Percentiles rank a stretch among this genome's conserved stretches.
Evolutionary conservation across 2,329 filamentous ascomycete species (phyloP).

Genomic region (Phialophora expanda): DNA sequence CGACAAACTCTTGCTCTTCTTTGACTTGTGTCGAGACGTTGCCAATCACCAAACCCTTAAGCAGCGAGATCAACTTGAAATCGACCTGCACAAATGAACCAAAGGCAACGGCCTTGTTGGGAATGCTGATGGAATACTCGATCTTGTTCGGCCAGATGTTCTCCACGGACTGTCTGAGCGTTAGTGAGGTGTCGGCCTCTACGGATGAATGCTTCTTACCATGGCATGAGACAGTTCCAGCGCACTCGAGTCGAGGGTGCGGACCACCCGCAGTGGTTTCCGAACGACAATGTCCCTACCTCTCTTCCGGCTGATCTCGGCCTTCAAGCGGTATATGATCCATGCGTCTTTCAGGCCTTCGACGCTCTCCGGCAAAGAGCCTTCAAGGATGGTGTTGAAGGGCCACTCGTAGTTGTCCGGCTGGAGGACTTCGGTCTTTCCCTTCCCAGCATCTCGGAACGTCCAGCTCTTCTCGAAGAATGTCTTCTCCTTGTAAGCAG

Average conservation of each 20-base stretch:
- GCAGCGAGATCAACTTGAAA: conserved; percentile 82
- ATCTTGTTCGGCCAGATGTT: conserved; percentile 98
- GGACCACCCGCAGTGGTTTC: conserved; percentile 77
- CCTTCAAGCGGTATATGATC: conserved; percentile 89
- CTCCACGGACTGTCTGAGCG: conserved; percentile 68
- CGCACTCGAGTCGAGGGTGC: conserved; percentile 75
- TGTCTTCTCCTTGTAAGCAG: conserved; percentile 46
- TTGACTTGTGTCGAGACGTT: conserved; percentile 79
- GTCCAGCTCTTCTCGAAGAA: conserved; percentile 75
- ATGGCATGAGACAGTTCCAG: conserved; percentile 84
- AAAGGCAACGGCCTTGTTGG: conserved; percentile 92
- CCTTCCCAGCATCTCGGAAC: conserved; percentile 62
- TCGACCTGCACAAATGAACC: conserved; percentile 84
- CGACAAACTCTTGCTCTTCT: conserved; percentile 73
- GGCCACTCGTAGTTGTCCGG: conserved; percentile 85
- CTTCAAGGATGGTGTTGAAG: conserved; percentile 75
- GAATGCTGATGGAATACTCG: conserved; percentile 91
- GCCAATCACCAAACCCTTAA: conserved; percentile 88
- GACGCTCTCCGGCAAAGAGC: conserved; percentile 77
- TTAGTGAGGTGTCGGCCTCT: conserved; percentile 6
- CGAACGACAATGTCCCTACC: conserved; percentile 82
- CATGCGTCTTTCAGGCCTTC: conserved; percentile 86
- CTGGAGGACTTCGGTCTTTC: conserved; percentile 62
- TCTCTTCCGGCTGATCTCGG: conserved; percentile 87
- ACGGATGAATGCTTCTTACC: conserved; percentile 53